phyloP scores from a whole-genome alignment of 768 basidiomycete genomes.

The Cystobasidium onofrii region DNA sequence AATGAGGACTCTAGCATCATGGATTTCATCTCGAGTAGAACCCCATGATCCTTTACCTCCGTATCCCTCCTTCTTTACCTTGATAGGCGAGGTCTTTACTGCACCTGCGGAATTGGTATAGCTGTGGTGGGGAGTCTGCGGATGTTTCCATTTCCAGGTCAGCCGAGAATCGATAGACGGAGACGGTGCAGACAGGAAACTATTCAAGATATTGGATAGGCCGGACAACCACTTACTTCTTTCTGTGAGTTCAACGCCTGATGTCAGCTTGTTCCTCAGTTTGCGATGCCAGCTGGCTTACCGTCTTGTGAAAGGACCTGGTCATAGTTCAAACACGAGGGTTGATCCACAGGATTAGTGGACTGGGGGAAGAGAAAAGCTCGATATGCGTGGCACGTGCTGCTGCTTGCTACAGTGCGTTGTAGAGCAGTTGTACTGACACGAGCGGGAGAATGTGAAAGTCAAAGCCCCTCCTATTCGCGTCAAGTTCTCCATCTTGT shows the following conservation, averaged over 20 bases:
- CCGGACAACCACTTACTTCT: neutral
- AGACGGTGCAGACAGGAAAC: too few species aligned
- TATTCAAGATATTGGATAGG: neutral
- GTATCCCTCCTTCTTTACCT: slow-evolving; percentile 16
- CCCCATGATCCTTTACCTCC: slow-evolving; percentile 24
- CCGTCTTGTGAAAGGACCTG: slow-evolving; percentile 26
- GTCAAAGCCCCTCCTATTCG: too few species aligned
- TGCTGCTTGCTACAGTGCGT: too few species aligned
- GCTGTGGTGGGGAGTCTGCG: slow-evolving; percentile 20
- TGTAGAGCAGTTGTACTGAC: too few species aligned
- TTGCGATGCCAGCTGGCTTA: neutral
- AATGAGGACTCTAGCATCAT: neutral
- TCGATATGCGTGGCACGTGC: too few species aligned
- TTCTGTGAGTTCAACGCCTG: neutral
- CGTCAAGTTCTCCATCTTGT: too few species aligned
- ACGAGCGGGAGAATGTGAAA: too few species aligned
- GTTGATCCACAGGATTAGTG: too few species aligned
- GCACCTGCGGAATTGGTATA: slow-evolving; percentile 21
- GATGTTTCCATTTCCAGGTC: neutral
- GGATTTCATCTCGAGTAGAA: slow-evolving; percentile 2
- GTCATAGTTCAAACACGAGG: neutral
- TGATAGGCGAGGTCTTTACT: slow-evolving; percentile 3
- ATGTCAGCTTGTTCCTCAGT: neutral
- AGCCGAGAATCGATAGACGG: too few species aligned
- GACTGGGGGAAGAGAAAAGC: too few species aligned